Base-by-base conservation (phyloP, 768 basidiomycete genomes). In the Mycena venus region DNA sequence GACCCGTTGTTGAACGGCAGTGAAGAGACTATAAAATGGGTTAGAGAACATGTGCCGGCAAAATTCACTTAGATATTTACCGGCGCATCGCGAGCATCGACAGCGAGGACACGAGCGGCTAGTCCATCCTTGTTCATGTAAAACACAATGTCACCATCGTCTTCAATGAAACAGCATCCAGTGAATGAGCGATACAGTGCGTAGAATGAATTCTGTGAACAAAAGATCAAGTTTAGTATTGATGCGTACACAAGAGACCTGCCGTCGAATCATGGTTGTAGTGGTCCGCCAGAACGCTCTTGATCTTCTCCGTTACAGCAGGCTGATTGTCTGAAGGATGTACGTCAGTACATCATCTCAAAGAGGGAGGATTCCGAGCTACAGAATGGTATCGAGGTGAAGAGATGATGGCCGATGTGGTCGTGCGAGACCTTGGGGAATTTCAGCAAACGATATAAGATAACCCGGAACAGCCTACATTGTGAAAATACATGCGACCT, bases 1-100 rank as follows among this genome's bases (percentile, higher is more conserved):
- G 91, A 97, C 77, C 90, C 93, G 0, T 78, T 93, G 53, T 84
- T 96, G 68, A 98, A 97, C 77, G 90, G 94, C 44, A 91, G 87
- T 3, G 82, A 83, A 51, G 90, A 89, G 49, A 96, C 95, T 2
- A 89, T 90, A 0, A 75, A 70, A 7, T 97, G 96, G 95, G 90
- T 92, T 25, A 86, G 87, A 79, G 83, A 85, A 53, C 86, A 93
- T 81, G 87, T 96, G 68, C 88, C 90, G 27, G 80, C 66, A 32
- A 73, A 59, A 27, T 29, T 38, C 14, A 32, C 2, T 40, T 64
- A 56, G 17, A 49, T 64, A 23, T 53, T 34, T 23, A 73, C 73
- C 25, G 27, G 49, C 8, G 29, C 27, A 56, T 70, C 36, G 14
- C 64, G 29, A n/a, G 67, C 64, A 44, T 73, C 68, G 25, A 40